phyloP scores from a whole-genome alignment of 441 rosid species.

The Pelargonium australe region DNA sequence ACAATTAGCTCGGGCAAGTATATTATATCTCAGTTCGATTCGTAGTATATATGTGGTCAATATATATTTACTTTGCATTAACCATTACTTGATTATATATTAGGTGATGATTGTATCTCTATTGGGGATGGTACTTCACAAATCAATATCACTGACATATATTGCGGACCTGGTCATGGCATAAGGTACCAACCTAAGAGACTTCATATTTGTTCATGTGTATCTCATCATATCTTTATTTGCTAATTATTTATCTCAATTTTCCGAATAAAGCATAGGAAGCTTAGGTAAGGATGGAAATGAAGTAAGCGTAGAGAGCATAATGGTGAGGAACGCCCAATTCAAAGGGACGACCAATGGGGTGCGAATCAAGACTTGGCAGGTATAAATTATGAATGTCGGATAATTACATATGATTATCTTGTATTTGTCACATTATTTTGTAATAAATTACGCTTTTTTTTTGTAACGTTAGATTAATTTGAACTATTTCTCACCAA shows the following conservation, averaged over 20 bases:
- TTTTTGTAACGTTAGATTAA: too few relatives aligned
- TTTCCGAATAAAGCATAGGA: constrained; percentile 34
- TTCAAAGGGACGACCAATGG: constrained; percentile 45
- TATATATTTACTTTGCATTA: too few relatives aligned
- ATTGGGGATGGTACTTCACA: constrained; percentile 31
- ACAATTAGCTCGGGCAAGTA: constrained; percentile 31
- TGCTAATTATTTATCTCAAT: neutral
- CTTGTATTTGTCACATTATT: too few relatives aligned
- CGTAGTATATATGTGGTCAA: neutral
- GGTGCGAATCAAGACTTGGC: constrained; percentile 55
- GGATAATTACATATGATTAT: neutral
- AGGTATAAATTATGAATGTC: constrained; percentile 16
- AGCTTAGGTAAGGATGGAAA: constrained; percentile 45
- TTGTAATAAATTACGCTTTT: too few relatives aligned
- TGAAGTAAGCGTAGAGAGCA: constrained; percentile 33
- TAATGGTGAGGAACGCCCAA: constrained; percentile 25
- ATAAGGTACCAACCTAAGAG: constrained; percentile 26
- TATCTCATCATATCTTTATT: too few relatives aligned
- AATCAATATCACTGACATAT: constrained; percentile 21
- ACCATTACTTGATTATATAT: neutral
- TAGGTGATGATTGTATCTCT: constrained; percentile 62
- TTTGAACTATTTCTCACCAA: too few relatives aligned
- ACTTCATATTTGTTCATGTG: neutral
- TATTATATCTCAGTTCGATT: neutral
- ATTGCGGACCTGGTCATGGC: constrained; percentile 64